Percentiles rank a stretch among this genome's conserved stretches.
These are phyloP conservation scores for Hypoxylon sp. DNA, from an alignment of 2,329 filamentous ascomycete genomes.

Conservation along the genomic window DNA sequence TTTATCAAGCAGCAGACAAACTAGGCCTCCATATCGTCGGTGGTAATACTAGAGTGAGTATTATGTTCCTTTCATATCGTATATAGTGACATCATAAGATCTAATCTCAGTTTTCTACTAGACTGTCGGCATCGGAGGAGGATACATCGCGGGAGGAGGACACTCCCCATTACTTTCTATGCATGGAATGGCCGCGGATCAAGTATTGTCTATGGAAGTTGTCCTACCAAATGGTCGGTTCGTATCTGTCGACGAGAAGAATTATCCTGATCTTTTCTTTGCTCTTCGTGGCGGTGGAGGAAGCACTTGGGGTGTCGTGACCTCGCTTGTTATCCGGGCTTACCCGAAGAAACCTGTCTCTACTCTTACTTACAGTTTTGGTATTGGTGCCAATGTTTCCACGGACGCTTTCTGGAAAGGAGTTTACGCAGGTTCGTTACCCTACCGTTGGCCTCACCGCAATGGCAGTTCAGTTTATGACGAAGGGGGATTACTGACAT, in stretches of 20 bases:
- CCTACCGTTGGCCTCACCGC: neutral
- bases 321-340: constrained; percentile 57
- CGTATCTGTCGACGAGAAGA: constrained; percentile 58
- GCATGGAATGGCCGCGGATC: constrained; percentile 65
- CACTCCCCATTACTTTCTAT: constrained; percentile 65
- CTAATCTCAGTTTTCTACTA: constrained; percentile 31
- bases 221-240: constrained; percentile 62
- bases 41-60: constrained; percentile 61
- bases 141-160: constrained; percentile 64
- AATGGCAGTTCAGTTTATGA: neutral
- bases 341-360: constrained; percentile 56
- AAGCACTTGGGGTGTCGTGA: constrained; percentile 61
- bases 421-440: constrained; percentile 43
- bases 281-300: constrained; percentile 64
- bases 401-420: constrained; percentile 53
- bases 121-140: constrained; percentile 66
- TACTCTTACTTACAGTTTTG: constrained; percentile 52
- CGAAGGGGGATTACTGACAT: neutral
- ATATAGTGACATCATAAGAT: neutral
- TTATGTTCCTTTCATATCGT: neutral
- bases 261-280: constrained; percentile 66
- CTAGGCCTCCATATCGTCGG: constrained; percentile 65
- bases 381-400: constrained; percentile 46
- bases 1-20: constrained; percentile 65
- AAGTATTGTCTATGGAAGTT: constrained; percentile 65